A percentile compares a stretch with the other conserved stretches of the same genome.
phyloP scores from a whole-genome alignment of 441 rosid genomes.

The Erysimum pusillum region DNA sequence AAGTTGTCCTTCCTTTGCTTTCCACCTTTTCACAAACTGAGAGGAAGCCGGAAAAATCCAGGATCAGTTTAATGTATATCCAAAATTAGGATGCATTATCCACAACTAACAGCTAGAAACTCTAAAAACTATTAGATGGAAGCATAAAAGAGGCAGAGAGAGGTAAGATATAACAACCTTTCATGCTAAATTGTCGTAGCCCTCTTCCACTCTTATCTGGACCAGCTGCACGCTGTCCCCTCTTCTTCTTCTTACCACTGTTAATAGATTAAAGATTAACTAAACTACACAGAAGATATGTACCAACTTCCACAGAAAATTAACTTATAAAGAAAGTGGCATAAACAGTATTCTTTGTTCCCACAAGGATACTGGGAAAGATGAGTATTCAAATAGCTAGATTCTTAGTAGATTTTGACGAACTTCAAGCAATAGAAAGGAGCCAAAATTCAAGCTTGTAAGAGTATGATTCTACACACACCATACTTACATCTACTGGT shows the following conservation, averaged over 20 bases:
- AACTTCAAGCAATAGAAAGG: slow-evolving; percentile 11
- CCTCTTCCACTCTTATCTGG: slow-evolving; percentile 97
- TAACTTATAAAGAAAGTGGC: slow-evolving; percentile 24
- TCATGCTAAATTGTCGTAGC: slow-evolving; percentile 97
- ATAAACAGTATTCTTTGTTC: slow-evolving; percentile 3
- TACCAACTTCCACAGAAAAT: slow-evolving; percentile 16
- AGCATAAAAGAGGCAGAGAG: slow-evolving; percentile 9
- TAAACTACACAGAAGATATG: not conserved
- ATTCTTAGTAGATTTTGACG: not conserved
- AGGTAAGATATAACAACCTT: slow-evolving; percentile 58
- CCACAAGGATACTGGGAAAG: not conserved
- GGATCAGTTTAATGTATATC: slow-evolving; percentile 21
- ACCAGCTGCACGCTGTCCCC: slow-evolving; percentile 82
- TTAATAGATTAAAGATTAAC: slow-evolving; percentile 38
- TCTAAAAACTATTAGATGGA: not conserved
- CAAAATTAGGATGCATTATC: not conserved
- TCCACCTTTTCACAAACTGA: slow-evolving; percentile 98
- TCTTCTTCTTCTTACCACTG: slow-evolving; percentile 89
- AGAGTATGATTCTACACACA: slow-evolving; percentile 14
- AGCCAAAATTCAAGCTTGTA: slow-evolving; percentile 14
- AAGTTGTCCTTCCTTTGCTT: slow-evolving; percentile 98
- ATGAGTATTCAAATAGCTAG: not conserved
- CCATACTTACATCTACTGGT: not conserved
- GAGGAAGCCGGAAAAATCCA: slow-evolving; percentile 40
- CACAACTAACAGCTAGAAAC: slow-evolving; percentile 19